Evolutionary conservation across 345 rosid species (phyloP), one percentile per base, ranked within the genome.

Genomic region (Durio zibethinus): DNA sequence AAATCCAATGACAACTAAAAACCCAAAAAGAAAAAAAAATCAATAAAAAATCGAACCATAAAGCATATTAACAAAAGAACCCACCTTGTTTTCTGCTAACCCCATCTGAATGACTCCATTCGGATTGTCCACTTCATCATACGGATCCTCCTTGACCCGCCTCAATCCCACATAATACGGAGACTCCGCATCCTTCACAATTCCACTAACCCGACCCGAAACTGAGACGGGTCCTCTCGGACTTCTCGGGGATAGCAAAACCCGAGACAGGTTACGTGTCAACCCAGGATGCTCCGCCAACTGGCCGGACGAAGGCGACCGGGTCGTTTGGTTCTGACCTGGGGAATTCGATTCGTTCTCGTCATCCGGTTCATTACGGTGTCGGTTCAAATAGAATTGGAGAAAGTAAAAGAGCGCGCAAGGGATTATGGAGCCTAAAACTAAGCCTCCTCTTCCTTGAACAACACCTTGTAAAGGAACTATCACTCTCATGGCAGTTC

Each of bases 391-490:
- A 76, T 90, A 92, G 25, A 96, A 87, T 81, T 95, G 99, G 62
- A 96, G 91, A 52, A 96, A 93, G 93, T 93, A 95, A 82, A 90
- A 90, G 82, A 93, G 90, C 53, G 89, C 97, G 80, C 98, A 93
- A n/a, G 99, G 98, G 48, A 95, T 93, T 54, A 92, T 92, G 45
- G 97, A 90, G 75, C 99, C 99, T 47, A 95, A 74, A 69, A 95
- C 85, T n/a, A 95, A 83, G 4, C 98, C 99, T 12, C 98, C 98
- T 35, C 99, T 83, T 15, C 97, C 98, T 70, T 95, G 99, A 65
- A 93, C 98, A 25, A 95, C 85, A 2, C 98, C 99, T 76, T 95
- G 99, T 70, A 95, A 82, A 2, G 99, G 99, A 54, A 95, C 97
- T 35, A 95, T 93, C 35, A 95, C 86, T 78, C 98, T 90, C 99